Conservation (phyloP, 768 basidiomycete species). For the Leccinum rimulosum region DNA sequence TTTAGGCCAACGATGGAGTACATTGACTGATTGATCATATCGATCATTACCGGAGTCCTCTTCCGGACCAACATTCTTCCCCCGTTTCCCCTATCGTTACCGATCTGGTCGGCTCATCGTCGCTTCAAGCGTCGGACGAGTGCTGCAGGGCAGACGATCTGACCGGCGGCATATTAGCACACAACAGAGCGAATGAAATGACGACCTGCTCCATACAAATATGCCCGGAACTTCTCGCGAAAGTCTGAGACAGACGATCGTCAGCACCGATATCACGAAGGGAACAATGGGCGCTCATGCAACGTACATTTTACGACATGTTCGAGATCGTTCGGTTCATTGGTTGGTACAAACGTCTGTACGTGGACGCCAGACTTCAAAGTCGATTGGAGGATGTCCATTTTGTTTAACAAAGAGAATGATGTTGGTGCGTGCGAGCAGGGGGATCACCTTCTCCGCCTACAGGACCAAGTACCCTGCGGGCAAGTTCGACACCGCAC, state of each 20-base stretch:
- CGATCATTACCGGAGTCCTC: too few species aligned
- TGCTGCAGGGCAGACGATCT: constrained; percentile 32
- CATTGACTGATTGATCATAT: too few species aligned
- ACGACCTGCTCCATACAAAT: constrained; percentile 42
- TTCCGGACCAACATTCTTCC: too few species aligned
- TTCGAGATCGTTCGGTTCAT: constrained; percentile 55
- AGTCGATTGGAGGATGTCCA: constrained; percentile 55
- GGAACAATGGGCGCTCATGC: neutral
- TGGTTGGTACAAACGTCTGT: constrained; percentile 59
- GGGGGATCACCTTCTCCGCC: constrained; percentile 52
- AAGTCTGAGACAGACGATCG: constrained; percentile 45
- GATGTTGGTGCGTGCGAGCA: constrained; percentile 60
- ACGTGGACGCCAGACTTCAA: constrained; percentile 56
- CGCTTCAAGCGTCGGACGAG: too few species aligned
- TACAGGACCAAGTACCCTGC: constrained; percentile 62
- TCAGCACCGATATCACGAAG: neutral
- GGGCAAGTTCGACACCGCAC: constrained; percentile 43
- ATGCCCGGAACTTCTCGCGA: constrained; percentile 60
- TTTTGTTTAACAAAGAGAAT: constrained; percentile 80
- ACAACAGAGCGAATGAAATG: neutral
- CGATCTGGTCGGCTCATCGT: too few species aligned
- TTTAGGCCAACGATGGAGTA: too few species aligned
- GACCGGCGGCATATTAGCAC: constrained; percentile 1
- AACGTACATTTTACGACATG: constrained; percentile 63
- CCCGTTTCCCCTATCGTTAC: too few species aligned